Percentiles rank a stretch among this genome's conserved stretches.
phyloP scores from a whole-genome alignment of 2,329 filamentous ascomycete species.

The Alternaria hordeiaustralica region DNA sequence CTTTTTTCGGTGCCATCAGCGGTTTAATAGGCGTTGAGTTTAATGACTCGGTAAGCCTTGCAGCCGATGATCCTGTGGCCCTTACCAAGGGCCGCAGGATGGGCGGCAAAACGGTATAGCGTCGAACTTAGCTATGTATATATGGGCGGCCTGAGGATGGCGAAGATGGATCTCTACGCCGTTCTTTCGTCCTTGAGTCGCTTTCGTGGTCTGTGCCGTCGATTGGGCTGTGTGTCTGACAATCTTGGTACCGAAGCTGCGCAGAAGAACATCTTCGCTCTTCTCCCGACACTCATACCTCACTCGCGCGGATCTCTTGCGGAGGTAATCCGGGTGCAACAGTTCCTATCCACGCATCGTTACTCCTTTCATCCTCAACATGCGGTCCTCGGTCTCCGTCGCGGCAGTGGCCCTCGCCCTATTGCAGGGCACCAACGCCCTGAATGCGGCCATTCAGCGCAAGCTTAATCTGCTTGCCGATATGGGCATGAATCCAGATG shows the following conservation, averaged over 20 bases:
- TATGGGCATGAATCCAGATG: slow-evolving; percentile 42
- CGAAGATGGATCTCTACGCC: neutral
- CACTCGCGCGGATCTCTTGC: neutral
- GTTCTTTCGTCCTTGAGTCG: neutral
- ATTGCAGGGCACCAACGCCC: slow-evolving; percentile 28
- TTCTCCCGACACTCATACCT: neutral
- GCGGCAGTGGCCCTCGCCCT: slow-evolving; percentile 35
- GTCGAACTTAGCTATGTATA: neutral
- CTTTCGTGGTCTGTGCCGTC: neutral
- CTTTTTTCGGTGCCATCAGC: neutral
- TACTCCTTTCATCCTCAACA: slow-evolving; percentile 11
- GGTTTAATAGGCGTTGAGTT: neutral
- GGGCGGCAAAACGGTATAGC: neutral
- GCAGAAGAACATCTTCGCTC: neutral
- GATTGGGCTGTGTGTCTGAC: neutral
- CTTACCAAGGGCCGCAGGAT: neutral
- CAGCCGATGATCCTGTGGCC: neutral
- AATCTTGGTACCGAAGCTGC: neutral
- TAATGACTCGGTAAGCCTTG: neutral
- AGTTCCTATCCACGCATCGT: neutral
- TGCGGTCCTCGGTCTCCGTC: slow-evolving; percentile 31
- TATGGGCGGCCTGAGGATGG: neutral
- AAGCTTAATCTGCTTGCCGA: slow-evolving; percentile 37
- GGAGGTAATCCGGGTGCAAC: neutral
- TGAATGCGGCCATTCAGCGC: slow-evolving; percentile 29